Percentiles rank a stretch among this genome's conserved stretches.
phyloP scores from a whole-genome alignment of 1,139 yeast genomes.

The Suhomyces terraborum region DNA sequence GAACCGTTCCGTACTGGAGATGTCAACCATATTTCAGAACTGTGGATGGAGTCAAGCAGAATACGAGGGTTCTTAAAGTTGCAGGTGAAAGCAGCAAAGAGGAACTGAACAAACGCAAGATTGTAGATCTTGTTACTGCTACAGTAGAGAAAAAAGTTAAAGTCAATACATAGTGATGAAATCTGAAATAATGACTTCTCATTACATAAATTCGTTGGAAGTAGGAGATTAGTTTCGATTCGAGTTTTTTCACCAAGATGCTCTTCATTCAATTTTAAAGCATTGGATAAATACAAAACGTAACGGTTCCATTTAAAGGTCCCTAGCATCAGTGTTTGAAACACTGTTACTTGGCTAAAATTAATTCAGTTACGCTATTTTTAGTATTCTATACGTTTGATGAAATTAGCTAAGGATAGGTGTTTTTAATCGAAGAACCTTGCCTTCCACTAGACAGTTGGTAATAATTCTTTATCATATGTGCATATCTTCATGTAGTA shows the following conservation, averaged over 20 bases:
- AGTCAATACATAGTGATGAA: too few species aligned
- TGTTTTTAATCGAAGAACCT: too few species aligned
- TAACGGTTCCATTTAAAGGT: too few species aligned
- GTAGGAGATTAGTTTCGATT: too few species aligned
- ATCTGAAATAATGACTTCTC: too few species aligned
- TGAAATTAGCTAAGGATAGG: background rate
- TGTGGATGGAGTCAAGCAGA: constrained; percentile 66
- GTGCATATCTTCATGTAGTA: too few species aligned
- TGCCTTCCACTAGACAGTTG: too few species aligned
- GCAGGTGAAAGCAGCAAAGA: constrained; percentile 25
- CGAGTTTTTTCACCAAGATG: background rate
- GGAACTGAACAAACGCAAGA: background rate
- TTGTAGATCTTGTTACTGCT: background rate
- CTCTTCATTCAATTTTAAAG: background rate
- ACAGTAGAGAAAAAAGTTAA: background rate
- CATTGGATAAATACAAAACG: background rate
- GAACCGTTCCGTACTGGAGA: constrained; percentile 92
- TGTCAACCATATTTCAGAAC: constrained; percentile 93
- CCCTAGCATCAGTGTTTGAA: too few species aligned
- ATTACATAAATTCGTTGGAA: too few species aligned
- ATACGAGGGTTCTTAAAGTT: constrained; percentile 41
- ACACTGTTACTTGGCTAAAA: too few species aligned
- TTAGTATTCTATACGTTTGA: background rate
- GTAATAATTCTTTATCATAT: too few species aligned
- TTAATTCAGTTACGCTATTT: too few species aligned